phyloP scores from a whole-genome alignment of 2,329 filamentous ascomycete species.

The Hypoxylon sp. region DNA sequence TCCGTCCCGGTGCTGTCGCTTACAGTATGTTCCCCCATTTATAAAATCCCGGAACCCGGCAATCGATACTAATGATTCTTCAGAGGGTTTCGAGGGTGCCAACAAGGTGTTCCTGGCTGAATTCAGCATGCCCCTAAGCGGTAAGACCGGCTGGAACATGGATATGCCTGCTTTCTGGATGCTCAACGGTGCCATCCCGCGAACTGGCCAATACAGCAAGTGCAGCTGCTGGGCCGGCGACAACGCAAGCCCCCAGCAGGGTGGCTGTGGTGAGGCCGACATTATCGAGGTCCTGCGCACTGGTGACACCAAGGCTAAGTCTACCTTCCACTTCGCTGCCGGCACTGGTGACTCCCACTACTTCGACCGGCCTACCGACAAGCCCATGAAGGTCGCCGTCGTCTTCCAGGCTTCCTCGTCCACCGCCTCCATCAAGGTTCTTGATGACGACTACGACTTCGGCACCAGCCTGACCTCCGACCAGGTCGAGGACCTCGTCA shows the following conservation, averaged over 20 bases:
- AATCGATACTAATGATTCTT: constrained; percentile 15
- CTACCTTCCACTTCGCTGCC: constrained; percentile 76
- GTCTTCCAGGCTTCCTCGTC: constrained; percentile 69
- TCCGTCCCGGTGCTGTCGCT: constrained; percentile 60
- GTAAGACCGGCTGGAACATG: constrained; percentile 65
- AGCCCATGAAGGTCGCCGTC: constrained; percentile 74
- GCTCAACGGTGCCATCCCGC: constrained; percentile 80
- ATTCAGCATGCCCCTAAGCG: constrained; percentile 78
- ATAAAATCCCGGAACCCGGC: constrained; percentile 19
- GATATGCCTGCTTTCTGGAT: constrained; percentile 84
- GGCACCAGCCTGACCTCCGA: constrained; percentile 56
- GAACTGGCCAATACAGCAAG: constrained; percentile 76
- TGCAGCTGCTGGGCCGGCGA: constrained; percentile 79
- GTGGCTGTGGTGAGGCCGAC: constrained; percentile 81
- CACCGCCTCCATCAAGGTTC: constrained; percentile 69
- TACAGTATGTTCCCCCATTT: constrained; percentile 59
- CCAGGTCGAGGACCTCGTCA: constrained; percentile 55
- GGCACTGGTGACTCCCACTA: constrained; percentile 79
- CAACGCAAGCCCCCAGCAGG: constrained; percentile 48
- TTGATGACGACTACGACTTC: constrained; percentile 62
- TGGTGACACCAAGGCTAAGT: constrained; percentile 77
- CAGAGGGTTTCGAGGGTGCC: constrained; percentile 78
- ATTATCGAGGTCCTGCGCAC: constrained; percentile 78
- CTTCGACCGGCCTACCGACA: constrained; percentile 74
- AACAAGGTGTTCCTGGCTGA: constrained; percentile 82